Percentiles rank a stretch among this genome's conserved stretches.
These are phyloP conservation scores for Mycena galopus DNA, from an alignment of 768 basidiomycete species.

Conservation along the genomic window DNA sequence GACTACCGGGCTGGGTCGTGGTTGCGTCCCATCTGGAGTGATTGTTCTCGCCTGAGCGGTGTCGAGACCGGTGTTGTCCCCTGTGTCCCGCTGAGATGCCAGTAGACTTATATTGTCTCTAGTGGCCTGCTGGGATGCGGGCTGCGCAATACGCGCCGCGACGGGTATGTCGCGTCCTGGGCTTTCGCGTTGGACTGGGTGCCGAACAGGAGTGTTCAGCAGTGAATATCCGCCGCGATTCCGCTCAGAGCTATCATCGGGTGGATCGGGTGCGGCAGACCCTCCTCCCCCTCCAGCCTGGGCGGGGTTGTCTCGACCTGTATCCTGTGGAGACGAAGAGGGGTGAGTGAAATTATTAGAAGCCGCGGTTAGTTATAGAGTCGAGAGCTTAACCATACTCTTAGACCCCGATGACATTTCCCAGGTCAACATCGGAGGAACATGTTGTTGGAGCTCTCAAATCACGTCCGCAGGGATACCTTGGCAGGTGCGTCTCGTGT, in stretches of 20 bases:
- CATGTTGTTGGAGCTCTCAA: constrained; percentile 4
- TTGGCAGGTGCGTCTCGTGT: not conserved
- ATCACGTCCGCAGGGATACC: constrained; percentile 7
- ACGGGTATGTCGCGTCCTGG: not conserved
- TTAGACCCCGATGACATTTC: not conserved
- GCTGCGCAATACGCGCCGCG: no score
- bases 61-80: no score
- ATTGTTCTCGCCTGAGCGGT: no score
- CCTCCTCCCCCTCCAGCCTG: constrained; percentile 12
- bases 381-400: constrained; percentile 15
- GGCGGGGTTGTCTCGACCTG: not conserved
- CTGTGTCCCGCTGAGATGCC: no score
- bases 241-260: constrained; percentile 1
- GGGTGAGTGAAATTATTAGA: not conserved
- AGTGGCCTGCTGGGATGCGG: no score
- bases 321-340: not conserved
- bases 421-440: constrained; percentile 5
- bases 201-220: no score
- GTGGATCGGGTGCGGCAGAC: not conserved
- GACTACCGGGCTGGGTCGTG: no score
- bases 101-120: no score
- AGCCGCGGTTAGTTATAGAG: not conserved
- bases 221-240: no score
- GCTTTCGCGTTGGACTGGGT: no score
- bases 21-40: no score